These are phyloP conservation scores for Fraxinus excelsior DNA, from an alignment of 257 asterid species.

Conservation along the genomic window DNA sequence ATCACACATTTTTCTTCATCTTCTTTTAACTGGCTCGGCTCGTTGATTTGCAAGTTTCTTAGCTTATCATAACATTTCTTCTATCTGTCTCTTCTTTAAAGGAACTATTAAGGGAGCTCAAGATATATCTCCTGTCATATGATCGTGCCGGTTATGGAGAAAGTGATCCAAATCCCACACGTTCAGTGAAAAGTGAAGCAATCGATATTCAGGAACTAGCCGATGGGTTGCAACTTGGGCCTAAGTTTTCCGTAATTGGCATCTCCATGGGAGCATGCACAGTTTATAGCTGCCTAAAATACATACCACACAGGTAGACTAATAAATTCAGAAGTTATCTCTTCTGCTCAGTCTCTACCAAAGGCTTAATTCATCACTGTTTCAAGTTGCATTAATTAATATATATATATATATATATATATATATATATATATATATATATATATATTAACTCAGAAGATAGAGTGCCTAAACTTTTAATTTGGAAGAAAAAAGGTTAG, in stretches of 20 bases:
- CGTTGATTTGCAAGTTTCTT: neutral
- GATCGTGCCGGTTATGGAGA: slow-evolving; percentile 96
- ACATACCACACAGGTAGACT: slow-evolving; percentile 73
- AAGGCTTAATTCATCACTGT: neutral
- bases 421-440: no score
- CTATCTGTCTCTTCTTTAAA: slow-evolving; percentile 28
- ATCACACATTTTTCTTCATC: neutral
- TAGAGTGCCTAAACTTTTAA: neutral
- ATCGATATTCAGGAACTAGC: slow-evolving; percentile 82
- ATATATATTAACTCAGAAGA: neutral
- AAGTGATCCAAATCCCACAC: slow-evolving; percentile 77
- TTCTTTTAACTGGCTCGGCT: neutral
- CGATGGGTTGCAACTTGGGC: slow-evolving; percentile 63
- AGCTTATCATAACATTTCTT: neutral
- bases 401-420: no score
- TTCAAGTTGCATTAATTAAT: neutral
- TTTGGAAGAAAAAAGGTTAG: no score
- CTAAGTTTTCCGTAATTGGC: slow-evolving; percentile 65
- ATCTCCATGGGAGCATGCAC: slow-evolving; percentile 73
- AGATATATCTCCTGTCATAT: slow-evolving; percentile 54
- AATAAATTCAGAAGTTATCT: neutral
- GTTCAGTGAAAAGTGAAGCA: slow-evolving; percentile 78
- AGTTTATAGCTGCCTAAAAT: slow-evolving; percentile 66
- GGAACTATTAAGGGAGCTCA: slow-evolving; percentile 62
- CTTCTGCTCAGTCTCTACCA: neutral